Evolutionary conservation across 306 rosid species (phyloP).

Genomic region (Astragalus glycyphyllos): DNA sequence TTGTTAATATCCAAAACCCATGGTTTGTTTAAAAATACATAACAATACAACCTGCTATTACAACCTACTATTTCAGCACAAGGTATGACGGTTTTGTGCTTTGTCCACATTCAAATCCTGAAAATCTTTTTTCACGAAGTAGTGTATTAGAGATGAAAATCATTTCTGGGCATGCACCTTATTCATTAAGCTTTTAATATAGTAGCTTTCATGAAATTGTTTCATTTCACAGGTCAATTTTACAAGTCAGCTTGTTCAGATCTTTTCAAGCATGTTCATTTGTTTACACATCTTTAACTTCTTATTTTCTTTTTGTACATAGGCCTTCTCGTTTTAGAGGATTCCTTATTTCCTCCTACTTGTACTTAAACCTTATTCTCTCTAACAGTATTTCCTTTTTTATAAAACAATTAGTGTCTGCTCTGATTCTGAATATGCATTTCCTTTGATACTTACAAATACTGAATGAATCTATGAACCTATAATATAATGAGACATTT

Average conservation of each 20-base stretch:
- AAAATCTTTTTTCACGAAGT: neutral
- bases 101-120: neutral
- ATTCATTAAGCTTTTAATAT: too few species aligned
- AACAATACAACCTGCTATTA: slow-evolving; percentile 16
- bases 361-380: too few species aligned
- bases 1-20: neutral
- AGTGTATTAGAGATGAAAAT: slow-evolving; percentile 8
- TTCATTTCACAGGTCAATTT: neutral
- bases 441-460: slow-evolving; percentile 8
- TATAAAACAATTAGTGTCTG: neutral
- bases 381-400: neutral
- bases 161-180: neutral
- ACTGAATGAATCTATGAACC: slow-evolving; percentile 24
- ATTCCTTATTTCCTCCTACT: too few species aligned
- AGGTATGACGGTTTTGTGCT: neutral
- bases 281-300: neutral
- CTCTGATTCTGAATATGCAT: neutral
- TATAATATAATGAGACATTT: slow-evolving; percentile 17
- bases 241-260: neutral
- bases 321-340: neutral
- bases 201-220: neutral
- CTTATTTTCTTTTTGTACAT: neutral
- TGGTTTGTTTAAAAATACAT: neutral
- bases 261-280: neutral
- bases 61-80: slow-evolving; percentile 10